These are phyloP conservation scores for Somion occarium DNA, from an alignment of 1,284 basidiomycete species.

Conservation along the genomic window DNA sequence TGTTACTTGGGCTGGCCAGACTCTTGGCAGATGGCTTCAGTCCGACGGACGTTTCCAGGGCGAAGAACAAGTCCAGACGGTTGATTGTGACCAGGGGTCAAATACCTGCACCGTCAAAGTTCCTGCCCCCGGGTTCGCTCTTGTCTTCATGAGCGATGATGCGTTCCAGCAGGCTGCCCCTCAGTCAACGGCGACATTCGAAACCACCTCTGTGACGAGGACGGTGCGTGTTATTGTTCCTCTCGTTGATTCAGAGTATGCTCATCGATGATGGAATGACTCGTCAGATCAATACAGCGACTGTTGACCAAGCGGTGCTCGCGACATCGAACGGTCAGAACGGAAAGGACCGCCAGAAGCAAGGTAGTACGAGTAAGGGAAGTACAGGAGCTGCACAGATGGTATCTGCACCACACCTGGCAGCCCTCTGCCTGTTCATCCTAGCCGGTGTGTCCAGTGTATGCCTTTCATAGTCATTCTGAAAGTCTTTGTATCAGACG, in stretches of 20 bases:
- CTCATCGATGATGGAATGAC: neutral
- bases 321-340: slow-evolving; percentile 31
- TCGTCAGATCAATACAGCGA: slow-evolving; percentile 19
- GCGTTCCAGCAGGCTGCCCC: slow-evolving; percentile 36
- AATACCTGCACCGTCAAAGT: slow-evolving; percentile 58
- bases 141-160: slow-evolving; percentile 62
- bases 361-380: slow-evolving; percentile 30
- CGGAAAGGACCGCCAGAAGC: slow-evolving; percentile 17
- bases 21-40: slow-evolving; percentile 52
- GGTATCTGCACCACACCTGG: neutral
- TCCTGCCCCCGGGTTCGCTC: slow-evolving; percentile 66
- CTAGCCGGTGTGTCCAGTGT: neutral
- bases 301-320: slow-evolving; percentile 26
- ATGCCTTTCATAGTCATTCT: neutral
- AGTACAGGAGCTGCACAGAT: slow-evolving; percentile 19
- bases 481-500: neutral
- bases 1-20: slow-evolving; percentile 72
- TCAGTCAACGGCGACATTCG: slow-evolving; percentile 43
- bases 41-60: slow-evolving; percentile 62
- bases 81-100: slow-evolving; percentile 44
- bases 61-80: slow-evolving; percentile 42
- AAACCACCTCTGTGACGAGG: slow-evolving; percentile 47
- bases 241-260: neutral
- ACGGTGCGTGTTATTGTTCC: slow-evolving; percentile 15
- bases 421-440: neutral